These are phyloP conservation scores for Gonapodya prolifera DNA, from an alignment of 192 early-diverging fungal species.

Conservation along the genomic window DNA sequence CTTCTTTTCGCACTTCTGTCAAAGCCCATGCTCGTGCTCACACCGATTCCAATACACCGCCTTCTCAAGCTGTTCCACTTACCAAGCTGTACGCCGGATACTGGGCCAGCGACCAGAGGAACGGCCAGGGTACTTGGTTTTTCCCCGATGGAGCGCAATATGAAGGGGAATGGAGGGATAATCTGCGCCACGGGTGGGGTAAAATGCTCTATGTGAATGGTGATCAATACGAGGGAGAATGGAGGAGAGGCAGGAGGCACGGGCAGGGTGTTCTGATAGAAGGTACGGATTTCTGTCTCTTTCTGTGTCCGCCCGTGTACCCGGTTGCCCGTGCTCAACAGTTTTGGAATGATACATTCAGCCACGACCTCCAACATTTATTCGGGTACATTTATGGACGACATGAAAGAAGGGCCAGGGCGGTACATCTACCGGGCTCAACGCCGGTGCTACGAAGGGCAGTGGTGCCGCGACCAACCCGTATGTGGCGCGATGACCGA, in stretches of 20 bases:
- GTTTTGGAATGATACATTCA: no score
- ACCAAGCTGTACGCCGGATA: conserved; percentile 37
- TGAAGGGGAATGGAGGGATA: conserved; percentile 40
- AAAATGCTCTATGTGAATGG: conserved; percentile 16
- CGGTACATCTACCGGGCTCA: conserved; percentile 38
- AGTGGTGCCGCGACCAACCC: conserved; percentile 39
- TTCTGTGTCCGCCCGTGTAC: no score
- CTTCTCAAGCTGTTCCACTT: neutral
- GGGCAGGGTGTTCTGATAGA: conserved; percentile 40
- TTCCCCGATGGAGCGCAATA: conserved; percentile 21
- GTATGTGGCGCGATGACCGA: conserved; percentile 41
- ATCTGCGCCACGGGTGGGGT: conserved; percentile 35
- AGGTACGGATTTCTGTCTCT: conserved; percentile 13
- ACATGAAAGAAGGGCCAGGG: conserved; percentile 48
- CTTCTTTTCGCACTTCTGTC: neutral
- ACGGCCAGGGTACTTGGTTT: conserved; percentile 40
- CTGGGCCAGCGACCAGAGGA: conserved; percentile 29
- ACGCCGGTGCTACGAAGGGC: conserved; percentile 41
- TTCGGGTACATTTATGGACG: conserved; percentile 46
- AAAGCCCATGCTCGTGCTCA: neutral
- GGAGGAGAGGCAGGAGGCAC: conserved; percentile 39
- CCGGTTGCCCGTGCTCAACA: no score
- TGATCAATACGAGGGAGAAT: conserved; percentile 42
- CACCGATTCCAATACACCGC: neutral
- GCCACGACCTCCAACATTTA: conserved; percentile 14